phyloP scores from a whole-genome alignment of 1,284 basidiomycete species.

The Austroboletus niveus region DNA sequence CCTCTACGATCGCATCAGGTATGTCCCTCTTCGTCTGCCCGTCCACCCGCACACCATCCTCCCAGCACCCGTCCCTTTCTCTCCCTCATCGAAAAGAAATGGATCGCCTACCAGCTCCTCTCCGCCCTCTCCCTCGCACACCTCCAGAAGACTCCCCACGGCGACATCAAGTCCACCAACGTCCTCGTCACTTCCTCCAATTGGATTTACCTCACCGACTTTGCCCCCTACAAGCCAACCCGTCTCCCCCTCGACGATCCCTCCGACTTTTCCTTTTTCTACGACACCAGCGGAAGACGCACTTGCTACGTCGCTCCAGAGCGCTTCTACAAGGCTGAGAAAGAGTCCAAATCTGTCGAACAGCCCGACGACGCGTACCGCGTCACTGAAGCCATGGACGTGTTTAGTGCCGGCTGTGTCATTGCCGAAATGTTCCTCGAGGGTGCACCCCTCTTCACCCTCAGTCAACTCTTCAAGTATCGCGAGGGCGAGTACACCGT shows the following conservation, averaged over 20 bases:
- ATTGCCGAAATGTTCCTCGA: constrained; percentile 96
- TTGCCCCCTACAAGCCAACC: constrained; percentile 96
- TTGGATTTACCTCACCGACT: constrained; percentile 94
- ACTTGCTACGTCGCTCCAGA: constrained; percentile 98
- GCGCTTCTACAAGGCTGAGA: constrained; percentile 86
- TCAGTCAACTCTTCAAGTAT: constrained; percentile 96
- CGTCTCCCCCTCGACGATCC: constrained; percentile 96
- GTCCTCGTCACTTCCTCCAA: constrained; percentile 96
- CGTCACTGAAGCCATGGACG: constrained; percentile 92
- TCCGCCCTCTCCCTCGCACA: constrained; percentile 83
- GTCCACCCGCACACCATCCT: not conserved
- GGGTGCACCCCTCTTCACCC: constrained; percentile 89
- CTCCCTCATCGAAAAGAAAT: constrained; percentile 91
- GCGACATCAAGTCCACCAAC: constrained; percentile 98
- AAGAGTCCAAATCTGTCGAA: constrained; percentile 51
- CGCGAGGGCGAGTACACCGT: constrained; percentile 82
- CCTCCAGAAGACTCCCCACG: constrained; percentile 85
- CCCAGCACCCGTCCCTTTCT: constrained; percentile 93
- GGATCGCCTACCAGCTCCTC: constrained; percentile 95
- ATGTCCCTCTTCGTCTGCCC: constrained; percentile 22
- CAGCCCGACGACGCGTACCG: constrained; percentile 55
- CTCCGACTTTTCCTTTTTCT: constrained; percentile 97
- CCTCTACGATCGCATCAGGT: constrained; percentile 98
- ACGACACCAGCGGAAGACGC: constrained; percentile 90
- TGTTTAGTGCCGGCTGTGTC: constrained; percentile 95